A percentile compares a stretch with the other conserved stretches of the same genome.
These are phyloP conservation scores for Suillus alpinus DNA, from an alignment of 768 basidiomycete species.

Conservation along the genomic window DNA sequence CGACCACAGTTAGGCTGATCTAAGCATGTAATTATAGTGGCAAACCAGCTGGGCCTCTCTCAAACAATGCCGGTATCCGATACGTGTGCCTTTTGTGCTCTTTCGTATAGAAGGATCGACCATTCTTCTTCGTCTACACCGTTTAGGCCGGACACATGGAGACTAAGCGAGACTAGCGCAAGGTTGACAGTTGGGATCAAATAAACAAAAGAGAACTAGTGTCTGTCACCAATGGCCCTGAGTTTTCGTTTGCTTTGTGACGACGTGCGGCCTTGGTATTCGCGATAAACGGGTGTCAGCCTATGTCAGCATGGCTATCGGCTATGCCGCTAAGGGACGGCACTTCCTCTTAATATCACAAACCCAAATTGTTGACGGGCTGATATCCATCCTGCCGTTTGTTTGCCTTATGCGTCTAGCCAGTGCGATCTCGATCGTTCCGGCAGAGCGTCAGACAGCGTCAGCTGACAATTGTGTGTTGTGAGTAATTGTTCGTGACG, in stretches of 20 bases:
- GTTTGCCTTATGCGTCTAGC: constrained; percentile 23
- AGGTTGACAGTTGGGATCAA: not conserved
- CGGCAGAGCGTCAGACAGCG: constrained; percentile 15
- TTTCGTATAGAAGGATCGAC: not conserved
- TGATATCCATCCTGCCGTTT: constrained; percentile 9
- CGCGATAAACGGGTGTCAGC: constrained; percentile 10
- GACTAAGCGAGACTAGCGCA: not conserved
- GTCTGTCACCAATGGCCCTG: constrained; percentile 21
- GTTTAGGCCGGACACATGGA: not conserved
- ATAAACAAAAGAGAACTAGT: constrained; percentile 17
- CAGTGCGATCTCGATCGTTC: constrained; percentile 23
- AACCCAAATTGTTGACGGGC: constrained; percentile 21
- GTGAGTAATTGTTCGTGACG: constrained; percentile 21
- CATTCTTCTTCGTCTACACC: not conserved
- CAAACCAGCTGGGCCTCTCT: not conserved
- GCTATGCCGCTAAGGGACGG: constrained; percentile 26
- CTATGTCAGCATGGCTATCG: constrained; percentile 21
- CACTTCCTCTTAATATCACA: constrained; percentile 15
- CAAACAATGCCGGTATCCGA: not conserved
- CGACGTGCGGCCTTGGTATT: constrained; percentile 2
- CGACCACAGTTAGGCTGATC: not conserved
- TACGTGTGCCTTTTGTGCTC: not conserved
- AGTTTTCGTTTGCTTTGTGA: constrained; percentile 17
- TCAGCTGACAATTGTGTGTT: constrained; percentile 17
- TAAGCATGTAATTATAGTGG: not conserved